Conservation (phyloP, 768 basidiomycete genomes). For the Tulasnella sp. region DNA sequence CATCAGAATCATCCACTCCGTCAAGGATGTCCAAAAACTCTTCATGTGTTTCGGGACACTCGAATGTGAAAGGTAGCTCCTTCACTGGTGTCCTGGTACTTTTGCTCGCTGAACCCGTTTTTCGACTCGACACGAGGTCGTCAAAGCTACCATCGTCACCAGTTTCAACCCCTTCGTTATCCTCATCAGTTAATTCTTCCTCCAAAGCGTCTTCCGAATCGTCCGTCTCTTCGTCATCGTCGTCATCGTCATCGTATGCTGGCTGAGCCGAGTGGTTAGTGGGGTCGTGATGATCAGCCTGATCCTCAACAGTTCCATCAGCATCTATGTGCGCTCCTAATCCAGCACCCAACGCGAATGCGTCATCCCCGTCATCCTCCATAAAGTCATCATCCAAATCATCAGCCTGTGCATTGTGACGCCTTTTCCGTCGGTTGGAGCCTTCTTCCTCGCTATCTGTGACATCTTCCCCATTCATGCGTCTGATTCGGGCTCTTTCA, state of each 20-base stretch:
- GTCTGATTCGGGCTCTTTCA: conserved; percentile 57
- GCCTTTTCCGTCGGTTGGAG: conserved; percentile 23
- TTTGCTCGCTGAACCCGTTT: not conserved
- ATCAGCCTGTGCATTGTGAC: conserved; percentile 25
- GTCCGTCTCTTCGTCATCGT: conserved; percentile 27
- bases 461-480: conserved; percentile 74
- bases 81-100: conserved; percentile 25
- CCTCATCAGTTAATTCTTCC: not conserved
- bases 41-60: conserved; percentile 74
- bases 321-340: conserved; percentile 23
- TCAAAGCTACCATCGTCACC: conserved; percentile 8
- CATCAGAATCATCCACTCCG: conserved; percentile 52
- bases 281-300: conserved; percentile 27
- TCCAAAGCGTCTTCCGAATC: conserved; percentile 24
- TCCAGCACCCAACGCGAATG: conserved; percentile 17
- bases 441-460: conserved; percentile 48
- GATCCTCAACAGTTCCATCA: conserved; percentile 18
- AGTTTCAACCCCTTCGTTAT: not conserved
- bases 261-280: conserved; percentile 27
- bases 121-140: not conserved
- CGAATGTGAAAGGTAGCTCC: conserved; percentile 85
- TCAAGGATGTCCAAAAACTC: conserved; percentile 80
- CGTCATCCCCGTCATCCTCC: conserved; percentile 30
- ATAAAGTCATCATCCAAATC: conserved; percentile 26
- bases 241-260: conserved; percentile 35